phyloP scores from a whole-genome alignment of 768 basidiomycete species.

The Boletus reticulatus region DNA sequence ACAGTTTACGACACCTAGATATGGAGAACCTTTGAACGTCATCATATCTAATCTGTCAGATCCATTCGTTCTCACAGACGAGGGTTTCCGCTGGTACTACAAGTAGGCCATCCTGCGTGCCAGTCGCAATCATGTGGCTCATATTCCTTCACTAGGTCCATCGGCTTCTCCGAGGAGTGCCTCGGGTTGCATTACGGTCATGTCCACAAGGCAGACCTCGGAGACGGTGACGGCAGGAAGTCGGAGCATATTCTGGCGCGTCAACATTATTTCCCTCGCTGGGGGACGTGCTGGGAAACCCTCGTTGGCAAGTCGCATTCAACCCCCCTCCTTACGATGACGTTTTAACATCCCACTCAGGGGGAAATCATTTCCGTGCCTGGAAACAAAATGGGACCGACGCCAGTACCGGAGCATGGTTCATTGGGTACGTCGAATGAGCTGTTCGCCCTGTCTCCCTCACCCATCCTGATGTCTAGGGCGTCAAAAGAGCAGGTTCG shows the following conservation, averaged over 20 bases:
- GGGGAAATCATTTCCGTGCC: slow-evolving; percentile 87
- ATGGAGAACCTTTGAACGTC: slow-evolving; percentile 82
- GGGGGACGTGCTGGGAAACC: slow-evolving; percentile 90
- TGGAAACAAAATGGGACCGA: slow-evolving; percentile 85
- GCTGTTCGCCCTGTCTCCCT: background rate
- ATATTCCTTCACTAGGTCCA: slow-evolving; percentile 45
- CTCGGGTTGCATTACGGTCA: slow-evolving; percentile 75
- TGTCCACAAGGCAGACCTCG: slow-evolving; percentile 76
- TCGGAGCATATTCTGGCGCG: slow-evolving; percentile 70
- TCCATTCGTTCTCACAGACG: slow-evolving; percentile 73
- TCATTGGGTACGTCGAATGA: slow-evolving; percentile 58
- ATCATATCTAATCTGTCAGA: slow-evolving; percentile 80
- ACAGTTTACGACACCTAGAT: slow-evolving; percentile 61
- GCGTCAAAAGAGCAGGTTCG: slow-evolving; percentile 70
- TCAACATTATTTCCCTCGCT: slow-evolving; percentile 73
- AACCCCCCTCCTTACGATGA: background rate
- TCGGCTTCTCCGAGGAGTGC: slow-evolving; percentile 83
- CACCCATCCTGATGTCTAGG: slow-evolving; percentile 33
- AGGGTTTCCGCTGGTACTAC: slow-evolving; percentile 66
- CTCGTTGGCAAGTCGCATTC: slow-evolving; percentile 47
- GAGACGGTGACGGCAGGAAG: slow-evolving; percentile 75
- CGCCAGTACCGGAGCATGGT: slow-evolving; percentile 79
- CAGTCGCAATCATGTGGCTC: background rate
- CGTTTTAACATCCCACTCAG: slow-evolving; percentile 30
- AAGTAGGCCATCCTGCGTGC: slow-evolving; percentile 40